Percentiles rank a stretch among this genome's conserved stretches.
These are phyloP conservation scores for Phaeomoniella chlamydospora DNA, from an alignment of 2,329 filamentous ascomycete species.

Conservation along the genomic window DNA sequence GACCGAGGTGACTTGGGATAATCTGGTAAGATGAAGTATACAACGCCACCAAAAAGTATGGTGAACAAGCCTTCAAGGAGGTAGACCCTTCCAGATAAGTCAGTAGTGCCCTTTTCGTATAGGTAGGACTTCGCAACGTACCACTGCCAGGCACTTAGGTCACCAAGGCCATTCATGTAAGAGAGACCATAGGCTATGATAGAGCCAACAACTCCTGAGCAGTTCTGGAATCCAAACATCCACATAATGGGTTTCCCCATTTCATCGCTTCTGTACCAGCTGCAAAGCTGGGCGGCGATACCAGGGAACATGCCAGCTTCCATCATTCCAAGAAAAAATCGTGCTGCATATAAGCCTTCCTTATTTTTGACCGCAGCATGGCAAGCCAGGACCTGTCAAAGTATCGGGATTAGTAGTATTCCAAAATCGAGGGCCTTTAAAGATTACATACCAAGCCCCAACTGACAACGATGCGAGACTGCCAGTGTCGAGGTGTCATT, in stretches of 20 bases:
- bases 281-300: slow-evolving; percentile 25
- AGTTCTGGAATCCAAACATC: slow-evolving; percentile 25
- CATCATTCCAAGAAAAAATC: slow-evolving; percentile 27
- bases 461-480: slow-evolving; percentile 20
- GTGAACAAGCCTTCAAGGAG: slow-evolving; percentile 29
- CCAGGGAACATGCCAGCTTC: slow-evolving; percentile 30
- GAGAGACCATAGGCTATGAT: slow-evolving; percentile 14
- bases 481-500: slow-evolving; percentile 20
- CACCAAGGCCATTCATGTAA: slow-evolving; percentile 11
- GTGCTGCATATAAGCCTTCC: slow-evolving; percentile 20
- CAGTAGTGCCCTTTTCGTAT: no score
- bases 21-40: slow-evolving; percentile 27
- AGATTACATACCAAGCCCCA: slow-evolving; percentile 25
- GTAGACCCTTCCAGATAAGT: slow-evolving; percentile 19
- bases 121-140: no score
- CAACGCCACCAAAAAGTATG: slow-evolving; percentile 22
- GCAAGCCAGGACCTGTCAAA: no score
- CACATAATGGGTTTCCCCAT: slow-evolving; percentile 27
- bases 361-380: slow-evolving; percentile 24
- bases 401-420: no score
- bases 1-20: slow-evolving; percentile 26
- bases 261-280: slow-evolving; percentile 33
- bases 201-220: slow-evolving; percentile 20
- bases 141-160: slow-evolving; percentile 13
- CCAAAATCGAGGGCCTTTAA: no score